Conservation (phyloP, 192 early-diverging fungal species). For the Jimgerdemannia flammicorona region DNA sequence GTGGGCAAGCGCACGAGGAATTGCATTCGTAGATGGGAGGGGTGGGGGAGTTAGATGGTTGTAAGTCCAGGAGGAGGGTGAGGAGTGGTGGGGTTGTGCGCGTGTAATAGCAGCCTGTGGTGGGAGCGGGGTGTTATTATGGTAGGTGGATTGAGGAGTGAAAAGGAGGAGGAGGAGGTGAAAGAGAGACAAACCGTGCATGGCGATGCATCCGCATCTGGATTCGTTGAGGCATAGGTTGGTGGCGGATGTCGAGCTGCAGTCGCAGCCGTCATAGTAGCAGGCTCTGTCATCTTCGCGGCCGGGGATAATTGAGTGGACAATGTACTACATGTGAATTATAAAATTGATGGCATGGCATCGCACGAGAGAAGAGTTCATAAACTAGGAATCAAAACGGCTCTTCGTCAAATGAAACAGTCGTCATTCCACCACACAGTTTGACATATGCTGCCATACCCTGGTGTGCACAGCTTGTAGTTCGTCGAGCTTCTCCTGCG, state of each 20-base stretch:
- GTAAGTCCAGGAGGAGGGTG: not conserved
- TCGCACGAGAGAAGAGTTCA: too few relatives aligned
- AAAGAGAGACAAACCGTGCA: not conserved
- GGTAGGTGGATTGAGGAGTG: not conserved
- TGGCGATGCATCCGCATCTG: not conserved
- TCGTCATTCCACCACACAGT: not conserved
- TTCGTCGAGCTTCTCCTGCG: not conserved
- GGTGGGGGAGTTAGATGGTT: not conserved
- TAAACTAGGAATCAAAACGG: too few relatives aligned
- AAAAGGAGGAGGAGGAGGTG: not conserved
- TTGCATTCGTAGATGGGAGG: constrained; percentile 51
- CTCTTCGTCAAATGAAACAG: not conserved
- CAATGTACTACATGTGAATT: not conserved
- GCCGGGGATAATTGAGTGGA: not conserved
- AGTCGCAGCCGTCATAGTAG: not conserved
- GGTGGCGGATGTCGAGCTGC: not conserved
- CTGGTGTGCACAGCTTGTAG: not conserved
- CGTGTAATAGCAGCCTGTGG: not conserved
- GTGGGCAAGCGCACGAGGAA: constrained; percentile 34
- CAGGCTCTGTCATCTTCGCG: not conserved
- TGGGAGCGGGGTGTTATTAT: not conserved
- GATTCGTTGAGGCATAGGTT: not conserved
- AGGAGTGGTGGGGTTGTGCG: not conserved
- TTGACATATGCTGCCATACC: not conserved
- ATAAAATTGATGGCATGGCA: not conserved